Base-by-base conservation (phyloP, 2,329 filamentous ascomycete species). In the Xylaria multiplex region DNA sequence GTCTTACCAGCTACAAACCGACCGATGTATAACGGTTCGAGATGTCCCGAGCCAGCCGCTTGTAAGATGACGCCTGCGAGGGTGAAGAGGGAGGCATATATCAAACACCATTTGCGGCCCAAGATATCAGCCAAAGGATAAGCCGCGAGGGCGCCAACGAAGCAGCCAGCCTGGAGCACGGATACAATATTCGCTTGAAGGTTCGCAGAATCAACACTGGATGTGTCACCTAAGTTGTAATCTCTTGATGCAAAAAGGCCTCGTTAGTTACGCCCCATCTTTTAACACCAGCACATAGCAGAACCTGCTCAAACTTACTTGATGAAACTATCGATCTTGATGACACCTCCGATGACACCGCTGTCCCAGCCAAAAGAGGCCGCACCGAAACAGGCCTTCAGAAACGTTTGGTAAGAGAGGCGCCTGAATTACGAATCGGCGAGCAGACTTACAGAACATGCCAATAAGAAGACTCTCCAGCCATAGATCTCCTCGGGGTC, bases 401-500 rank as follows among this genome's bases (percentile, higher is more conserved):
- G 40, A 43, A 6, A n/a, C 3, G 22, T 27, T 57, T 32, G 64
- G 70, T 53, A 69, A 59, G 54, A 55, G 19, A 55, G 19, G 32
- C 11, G 37, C 2, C 30, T 7, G 6, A 40, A 32, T 37, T 19
- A 8, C 9, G 24, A 45, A 49, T n/a, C 11, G 49, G 11, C 22
- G 4, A 1, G 22, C 19, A 64, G n/a, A 69, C 79, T 72, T 71
- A 83, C 81, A 52, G 88, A 90, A 68, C 84, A 87, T 24, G 89
- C 88, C 63, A 91, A 79, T 57, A 86, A 80, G 67, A 89, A 90
- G 4, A 90, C 88, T 59, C 89, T 84, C 88, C 89, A 91, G 72
- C 88, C 88, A 76, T 91, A 91, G 65, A 91, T 88, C 76, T 91
- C 86, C 16, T 84, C 82, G 14, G 90, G 90, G 74, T 92, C 90